Evolutionary conservation across 1,139 yeast species (phyloP).

Genomic region (Suhomyces coccinellae): DNA sequence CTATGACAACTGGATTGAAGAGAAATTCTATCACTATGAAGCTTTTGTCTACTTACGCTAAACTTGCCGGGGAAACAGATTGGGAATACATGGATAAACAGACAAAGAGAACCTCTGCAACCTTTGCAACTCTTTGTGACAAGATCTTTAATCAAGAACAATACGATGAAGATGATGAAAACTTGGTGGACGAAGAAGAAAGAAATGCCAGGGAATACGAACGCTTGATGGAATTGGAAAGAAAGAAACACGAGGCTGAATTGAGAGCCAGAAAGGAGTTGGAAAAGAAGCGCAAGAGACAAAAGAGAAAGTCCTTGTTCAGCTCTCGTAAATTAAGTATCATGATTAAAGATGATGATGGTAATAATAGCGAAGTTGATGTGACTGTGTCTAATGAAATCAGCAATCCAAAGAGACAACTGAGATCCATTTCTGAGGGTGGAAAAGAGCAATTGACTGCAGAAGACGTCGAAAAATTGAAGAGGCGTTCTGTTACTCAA

Average conservation of each 20-base stretch:
- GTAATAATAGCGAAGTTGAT: constrained; percentile 37
- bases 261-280: constrained; percentile 46
- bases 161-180: constrained; percentile 59
- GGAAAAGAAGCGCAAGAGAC: constrained; percentile 46
- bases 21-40: constrained; percentile 72
- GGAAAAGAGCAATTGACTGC: constrained; percentile 34
- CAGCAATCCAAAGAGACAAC: constrained; percentile 43
- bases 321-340: constrained; percentile 45
- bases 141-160: constrained; percentile 63
- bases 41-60: constrained; percentile 69
- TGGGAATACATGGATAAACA: constrained; percentile 74
- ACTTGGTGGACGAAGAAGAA: constrained; percentile 51
- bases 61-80: constrained; percentile 63
- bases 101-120: constrained; percentile 73
- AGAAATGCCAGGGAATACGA: constrained; percentile 49
- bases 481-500: constrained; percentile 51
- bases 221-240: constrained; percentile 50
- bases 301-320: constrained; percentile 45
- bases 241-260: constrained; percentile 52
- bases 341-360: constrained; percentile 29
- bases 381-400: constrained; percentile 24
- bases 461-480: constrained; percentile 45
- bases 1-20: constrained; percentile 50
- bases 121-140: constrained; percentile 76
- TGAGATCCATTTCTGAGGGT: constrained; percentile 45